These are phyloP conservation scores for Ceratocystis harringtonii DNA, from an alignment of 2,329 filamentous ascomycete species.

Conservation along the genomic window DNA sequence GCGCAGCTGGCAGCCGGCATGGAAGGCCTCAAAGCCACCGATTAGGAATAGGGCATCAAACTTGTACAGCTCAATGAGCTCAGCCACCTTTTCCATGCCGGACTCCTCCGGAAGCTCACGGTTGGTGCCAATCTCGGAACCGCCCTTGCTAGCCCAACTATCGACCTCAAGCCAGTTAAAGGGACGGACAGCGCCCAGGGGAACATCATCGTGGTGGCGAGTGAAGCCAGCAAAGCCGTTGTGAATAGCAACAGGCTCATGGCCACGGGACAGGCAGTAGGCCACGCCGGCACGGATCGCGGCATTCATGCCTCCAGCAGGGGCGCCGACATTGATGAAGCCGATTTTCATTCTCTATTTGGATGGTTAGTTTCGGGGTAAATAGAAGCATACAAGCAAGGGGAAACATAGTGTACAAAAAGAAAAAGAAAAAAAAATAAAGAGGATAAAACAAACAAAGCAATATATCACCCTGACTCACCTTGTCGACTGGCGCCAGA, in stretches of 20 bases:
- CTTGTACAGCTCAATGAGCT: constrained; percentile 69
- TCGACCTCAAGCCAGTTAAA: constrained; percentile 92
- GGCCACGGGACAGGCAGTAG: constrained; percentile 83
- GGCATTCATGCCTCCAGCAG: constrained; percentile 95
- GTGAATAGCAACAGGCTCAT: constrained; percentile 82
- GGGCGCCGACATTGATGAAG: constrained; percentile 92
- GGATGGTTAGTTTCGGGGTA: not conserved
- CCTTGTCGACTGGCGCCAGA: constrained; percentile 52
- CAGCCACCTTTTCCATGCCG: constrained; percentile 68
- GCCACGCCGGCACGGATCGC: constrained; percentile 85
- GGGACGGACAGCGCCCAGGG: constrained; percentile 65
- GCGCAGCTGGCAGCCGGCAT: constrained; percentile 73
- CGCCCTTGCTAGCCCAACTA: constrained; percentile 87
- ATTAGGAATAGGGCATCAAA: constrained; percentile 87
- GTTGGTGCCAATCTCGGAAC: constrained; percentile 96
- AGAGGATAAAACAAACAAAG: not conserved
- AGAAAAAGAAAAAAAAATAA: not conserved
- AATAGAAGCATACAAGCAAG: constrained; percentile 19
- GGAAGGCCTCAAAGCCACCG: constrained; percentile 94
- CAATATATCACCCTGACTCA: constrained; percentile 26
- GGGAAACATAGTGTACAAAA: not conserved
- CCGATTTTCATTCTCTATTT: constrained; percentile 72
- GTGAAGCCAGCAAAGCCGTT: constrained; percentile 93
- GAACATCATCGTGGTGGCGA: constrained; percentile 74
- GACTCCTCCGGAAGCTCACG: constrained; percentile 75